Conservation (phyloP, 140 eudicot species). For the Ambrosia hybrid region DNA sequence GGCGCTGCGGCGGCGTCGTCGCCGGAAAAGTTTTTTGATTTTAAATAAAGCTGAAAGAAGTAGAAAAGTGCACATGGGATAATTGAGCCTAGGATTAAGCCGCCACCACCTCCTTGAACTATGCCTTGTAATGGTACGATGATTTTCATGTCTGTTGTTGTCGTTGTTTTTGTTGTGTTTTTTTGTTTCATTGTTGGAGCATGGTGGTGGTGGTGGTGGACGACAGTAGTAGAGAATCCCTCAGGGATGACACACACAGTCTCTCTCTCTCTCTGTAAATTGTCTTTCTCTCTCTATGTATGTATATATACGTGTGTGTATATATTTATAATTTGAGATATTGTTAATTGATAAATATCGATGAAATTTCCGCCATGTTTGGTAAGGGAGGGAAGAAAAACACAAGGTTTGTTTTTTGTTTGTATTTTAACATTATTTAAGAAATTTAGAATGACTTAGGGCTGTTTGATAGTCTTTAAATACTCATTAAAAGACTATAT, state of each 20-base stretch:
- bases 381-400: background rate
- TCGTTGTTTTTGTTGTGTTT: conserved; percentile 1
- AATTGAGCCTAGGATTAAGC: conserved; percentile 71
- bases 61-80: conserved; percentile 95
- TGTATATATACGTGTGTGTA: conserved; percentile 6
- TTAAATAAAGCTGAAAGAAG: conserved; percentile 77
- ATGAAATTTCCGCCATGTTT: conserved; percentile 33
- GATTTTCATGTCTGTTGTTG: conserved; percentile 76
- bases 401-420: background rate
- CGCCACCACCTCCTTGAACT: conserved; percentile 90
- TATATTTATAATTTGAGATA: background rate
- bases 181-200: conserved; percentile 48
- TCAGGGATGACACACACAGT: background rate
- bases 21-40: conserved; percentile 41
- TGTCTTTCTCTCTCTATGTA: conserved; percentile 22
- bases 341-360: conserved; percentile 2
- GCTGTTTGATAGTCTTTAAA: no score
- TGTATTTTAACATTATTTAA: background rate
- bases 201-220: conserved; percentile 42
- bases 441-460: no score
- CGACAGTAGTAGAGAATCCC: conserved; percentile 6
- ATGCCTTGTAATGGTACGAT: conserved; percentile 97
- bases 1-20: conserved; percentile 26
- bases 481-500: no score
- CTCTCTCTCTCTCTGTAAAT: conserved; percentile 23